Evolutionary conservation across 2,329 filamentous ascomycete genomes (phyloP), one percentile per base, ranked within the genome.

Genomic region (Rhynchosporium agropyri): DNA sequence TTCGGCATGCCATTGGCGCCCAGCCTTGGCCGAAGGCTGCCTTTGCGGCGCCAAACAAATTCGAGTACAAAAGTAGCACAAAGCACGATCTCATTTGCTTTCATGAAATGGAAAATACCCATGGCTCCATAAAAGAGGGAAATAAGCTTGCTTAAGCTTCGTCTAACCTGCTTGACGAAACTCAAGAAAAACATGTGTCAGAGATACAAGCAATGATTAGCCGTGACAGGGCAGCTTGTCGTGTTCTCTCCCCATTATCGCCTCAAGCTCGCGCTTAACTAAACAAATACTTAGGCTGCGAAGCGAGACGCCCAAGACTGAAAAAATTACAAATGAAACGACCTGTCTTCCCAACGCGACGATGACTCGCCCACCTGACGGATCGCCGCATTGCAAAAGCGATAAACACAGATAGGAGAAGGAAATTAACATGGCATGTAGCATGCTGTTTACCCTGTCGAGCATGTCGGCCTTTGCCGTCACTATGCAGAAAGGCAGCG

Each of bases 61-160:
- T 20, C 20, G 20, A 20, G 20, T 20, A 20, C 20, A 20, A 20
- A 20, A 20, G 20, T 20, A 20, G 20, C 20, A 20, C 20, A 20
- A 38, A 38, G 29, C 38, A 40, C 53, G 38, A 38, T n/a, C 38
- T 12, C 26, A 46, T 8, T 8, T 20, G 15, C 42, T 45, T n/a
- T n/a, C 10, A 6, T n/a, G n/a, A 45, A n/a, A 8, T 26, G 3
- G n/a, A 46, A 9, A 46, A 46, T 20, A 46, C 9, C 43, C n/a
- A 43, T 12, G 15, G 13, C 31, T 40, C 5, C 33, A 54, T 13
- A 38, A 54, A 5, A 54, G n/a, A 38, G 13, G 20, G 31, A 53
- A 38, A 38, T 53, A 53, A 54, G 50, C 50, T 36, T 54, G 33
- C 50, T 28, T 36, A 54, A 54, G 50, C 50, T 54, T 54, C 50